Evolutionary conservation across 441 rosid genomes (phyloP).

Genomic region (Manihot esculenta): DNA sequence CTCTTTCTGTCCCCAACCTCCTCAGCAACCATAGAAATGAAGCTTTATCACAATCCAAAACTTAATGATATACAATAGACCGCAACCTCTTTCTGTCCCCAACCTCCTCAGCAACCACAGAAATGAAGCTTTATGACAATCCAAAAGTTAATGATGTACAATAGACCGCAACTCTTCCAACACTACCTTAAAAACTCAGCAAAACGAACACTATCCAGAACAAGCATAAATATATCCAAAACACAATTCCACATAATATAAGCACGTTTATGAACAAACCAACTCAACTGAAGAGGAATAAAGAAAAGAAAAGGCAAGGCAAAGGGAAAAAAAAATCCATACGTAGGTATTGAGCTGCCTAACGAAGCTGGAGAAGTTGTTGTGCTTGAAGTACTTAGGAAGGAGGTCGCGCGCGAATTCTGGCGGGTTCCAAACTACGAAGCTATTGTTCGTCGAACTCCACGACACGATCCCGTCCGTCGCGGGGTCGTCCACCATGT

Average conservation of each 20-base stretch:
- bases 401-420: slow-evolving; percentile 75
- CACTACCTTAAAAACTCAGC: not conserved
- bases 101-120: no score
- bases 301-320: not conserved
- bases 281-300: not conserved
- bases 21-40: no score
- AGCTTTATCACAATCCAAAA: no score
- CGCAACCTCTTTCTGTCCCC: no score
- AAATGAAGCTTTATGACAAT: not conserved
- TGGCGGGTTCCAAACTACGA: slow-evolving; percentile 85
- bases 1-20: not conserved
- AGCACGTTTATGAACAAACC: not conserved
- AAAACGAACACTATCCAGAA: not conserved
- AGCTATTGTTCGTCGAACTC: slow-evolving; percentile 65
- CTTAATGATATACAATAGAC: no score
- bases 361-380: no score
- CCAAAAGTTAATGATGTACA: not conserved
- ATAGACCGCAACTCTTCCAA: not conserved
- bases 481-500: slow-evolving; percentile 74
- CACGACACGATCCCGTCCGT: slow-evolving; percentile 82
- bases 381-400: no score
- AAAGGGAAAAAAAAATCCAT: not conserved
- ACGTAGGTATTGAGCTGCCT: no score
- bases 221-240: not conserved
- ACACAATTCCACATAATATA: not conserved